Evolutionary conservation across 257 asterid genomes (phyloP), one percentile per base, ranked within the genome.

Genomic region (Fraxinus cuspidata): DNA sequence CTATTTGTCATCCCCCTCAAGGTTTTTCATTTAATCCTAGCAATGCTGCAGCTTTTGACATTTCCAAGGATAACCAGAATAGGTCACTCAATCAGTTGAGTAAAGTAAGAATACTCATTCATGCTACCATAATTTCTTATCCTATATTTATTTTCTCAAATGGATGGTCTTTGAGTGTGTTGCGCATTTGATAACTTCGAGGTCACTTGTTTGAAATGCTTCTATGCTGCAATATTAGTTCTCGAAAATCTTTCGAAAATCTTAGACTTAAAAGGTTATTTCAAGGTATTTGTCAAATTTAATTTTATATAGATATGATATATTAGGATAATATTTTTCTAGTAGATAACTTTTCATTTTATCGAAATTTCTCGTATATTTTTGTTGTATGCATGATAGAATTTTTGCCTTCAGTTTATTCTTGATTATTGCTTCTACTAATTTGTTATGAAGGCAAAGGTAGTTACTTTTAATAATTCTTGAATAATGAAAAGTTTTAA

Each of bases 71-170:
- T 73, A 76, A 77, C 72, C 77, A 83, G 77, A 77, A 60, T 65
- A 75, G 51, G 75, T 88, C 87, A 3, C 89, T 89, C 11, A 44
- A 82, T 80, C 86, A 76, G 75, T 79, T 82, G 80, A 79, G 80
- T 82, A 83, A 86, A 27, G 89, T 86, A 84, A 86, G 89, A 67
- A 75, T 79, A 78, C 29, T 0, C 78, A 56, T 74, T 80, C 65
- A 35, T 38, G 19, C n/a, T 51, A 68, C 49, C 69, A 29, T 34
- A n/a, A 56, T 56, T 19, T n/a, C 7, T 4, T 56, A 19, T 1
- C 27, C 65, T 7, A 56, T 71, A 65, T 72, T 65, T 51, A 25
- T 2, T 77, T 73, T 80, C 82, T 79, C 40, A 75, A 72, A 67
- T 70, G 15, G 31, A 49, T 80, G 68, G 63, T 70, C 74, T 79